Base-by-base conservation (phyloP, 2,329 filamentous ascomycete genomes). In the Paraphoma sp. region DNA sequence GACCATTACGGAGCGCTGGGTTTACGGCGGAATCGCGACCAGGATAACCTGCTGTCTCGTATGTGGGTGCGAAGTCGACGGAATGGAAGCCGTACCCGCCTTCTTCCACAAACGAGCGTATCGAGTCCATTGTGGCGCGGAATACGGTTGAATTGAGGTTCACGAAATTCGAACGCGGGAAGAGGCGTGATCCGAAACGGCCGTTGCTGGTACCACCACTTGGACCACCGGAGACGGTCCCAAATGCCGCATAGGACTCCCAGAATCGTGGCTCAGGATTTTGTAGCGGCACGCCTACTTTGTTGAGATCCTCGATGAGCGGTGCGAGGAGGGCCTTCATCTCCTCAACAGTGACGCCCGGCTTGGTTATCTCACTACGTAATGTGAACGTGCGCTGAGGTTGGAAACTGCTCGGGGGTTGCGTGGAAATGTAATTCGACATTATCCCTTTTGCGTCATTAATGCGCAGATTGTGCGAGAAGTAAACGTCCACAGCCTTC, bases 111-210 rank as follows among this genome's bases (percentile, higher is more conserved):
- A 62, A 70, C 3, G 51, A 44, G 11, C 68, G 60, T 14, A 71
- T 70, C 2, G 67, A 49, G 4, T 45, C 54, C 48, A 71, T 72
- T 1, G 59, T 64, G 1, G 45, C 45, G 9, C 55, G 45, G 48
- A 69, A 71, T 3, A 50, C 48, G 6, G 42, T 16, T 2, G 63
- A 67, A 16, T 51, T 53, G 4, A 61, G 43, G 36, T 71, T 53
- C 45, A 55, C 56, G 6, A 78, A 65, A n/a, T 59, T 65, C 11
- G 57, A 48, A 18, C 68, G 60, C 1, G 75, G 77, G 3, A 79
- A 65, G 1, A 79, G 70, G 10, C 68, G 66, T 2, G 68, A 71
- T 18, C 54, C 67, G 41, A 71, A 68, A 31, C 68, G 68, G 3
- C 57, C 40, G 48, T 59, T 64, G 12, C 46, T 51, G 6, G 59